phyloP scores from a whole-genome alignment of 148 eudicot species.

The Vaccinium corymbosum region DNA sequence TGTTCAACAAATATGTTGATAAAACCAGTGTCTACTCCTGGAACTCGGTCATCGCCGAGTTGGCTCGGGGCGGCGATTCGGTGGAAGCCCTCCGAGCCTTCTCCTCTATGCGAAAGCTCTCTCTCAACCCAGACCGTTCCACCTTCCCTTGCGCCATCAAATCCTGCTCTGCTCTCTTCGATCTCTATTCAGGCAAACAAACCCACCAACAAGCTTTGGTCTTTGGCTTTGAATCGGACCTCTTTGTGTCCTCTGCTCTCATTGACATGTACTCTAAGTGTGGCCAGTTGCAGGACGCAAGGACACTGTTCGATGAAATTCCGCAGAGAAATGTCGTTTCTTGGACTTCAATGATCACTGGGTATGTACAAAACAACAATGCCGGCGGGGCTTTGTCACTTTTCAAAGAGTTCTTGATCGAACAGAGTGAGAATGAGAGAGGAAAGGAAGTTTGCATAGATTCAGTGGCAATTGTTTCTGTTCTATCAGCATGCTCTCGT shows the following conservation, averaged over 20 bases:
- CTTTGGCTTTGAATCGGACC: slow-evolving; percentile 48
- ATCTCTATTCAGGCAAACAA: slow-evolving; percentile 45
- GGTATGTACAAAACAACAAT: slow-evolving; percentile 49
- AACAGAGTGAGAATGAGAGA: slow-evolving; percentile 22
- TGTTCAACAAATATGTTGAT: slow-evolving; percentile 54
- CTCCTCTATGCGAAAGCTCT: slow-evolving; percentile 45
- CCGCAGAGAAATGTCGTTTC: slow-evolving; percentile 55
- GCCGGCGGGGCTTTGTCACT: slow-evolving; percentile 35
- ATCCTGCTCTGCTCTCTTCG: slow-evolving; percentile 46
- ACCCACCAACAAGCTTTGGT: slow-evolving; percentile 57
- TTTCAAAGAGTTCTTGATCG: slow-evolving; percentile 41
- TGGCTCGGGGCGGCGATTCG: slow-evolving; percentile 56
- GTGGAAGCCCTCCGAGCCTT: slow-evolving; percentile 62
- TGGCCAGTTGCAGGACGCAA: slow-evolving; percentile 46
- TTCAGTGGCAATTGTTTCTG: slow-evolving; percentile 52
- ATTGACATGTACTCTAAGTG: slow-evolving; percentile 66
- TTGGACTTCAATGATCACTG: slow-evolving; percentile 64
- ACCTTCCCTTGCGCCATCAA: slow-evolving; percentile 64
- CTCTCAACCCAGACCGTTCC: slow-evolving; percentile 49
- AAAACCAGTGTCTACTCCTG: slow-evolving; percentile 42
- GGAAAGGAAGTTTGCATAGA: slow-evolving; percentile 30
- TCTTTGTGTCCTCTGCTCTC: slow-evolving; percentile 52
- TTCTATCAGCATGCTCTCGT: slow-evolving; percentile 56
- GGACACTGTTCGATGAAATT: slow-evolving; percentile 51
- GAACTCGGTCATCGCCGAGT: slow-evolving; percentile 64